These are phyloP conservation scores for Fusarium cyanostomum DNA, from an alignment of 2,329 filamentous ascomycete species.

Conservation along the genomic window DNA sequence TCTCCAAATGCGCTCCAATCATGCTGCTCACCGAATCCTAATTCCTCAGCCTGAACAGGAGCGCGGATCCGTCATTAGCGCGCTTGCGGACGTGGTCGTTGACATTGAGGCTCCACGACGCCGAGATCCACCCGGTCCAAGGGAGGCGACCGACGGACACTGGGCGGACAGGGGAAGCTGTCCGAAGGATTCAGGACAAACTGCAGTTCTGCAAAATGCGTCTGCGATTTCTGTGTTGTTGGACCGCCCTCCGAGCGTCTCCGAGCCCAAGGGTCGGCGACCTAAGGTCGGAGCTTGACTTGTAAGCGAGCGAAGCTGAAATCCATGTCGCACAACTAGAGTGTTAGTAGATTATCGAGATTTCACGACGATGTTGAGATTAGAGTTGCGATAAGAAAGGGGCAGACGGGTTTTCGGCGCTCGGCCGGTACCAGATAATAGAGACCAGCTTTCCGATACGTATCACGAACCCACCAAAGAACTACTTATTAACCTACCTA, in stretches of 20 bases:
- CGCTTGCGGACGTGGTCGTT: constrained; percentile 24
- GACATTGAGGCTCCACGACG: constrained; percentile 33
- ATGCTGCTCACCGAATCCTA: constrained; percentile 14
- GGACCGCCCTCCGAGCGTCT: background rate
- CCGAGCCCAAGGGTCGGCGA: constrained; percentile 8
- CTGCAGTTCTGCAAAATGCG: background rate
- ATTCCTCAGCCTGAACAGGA: constrained; percentile 23
- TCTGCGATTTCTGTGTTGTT: background rate
- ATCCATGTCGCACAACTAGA: background rate
- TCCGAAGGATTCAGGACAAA: constrained; percentile 6
- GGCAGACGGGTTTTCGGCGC: background rate
- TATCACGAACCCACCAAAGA: background rate
- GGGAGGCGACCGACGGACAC: constrained; percentile 31
- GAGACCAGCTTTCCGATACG: background rate
- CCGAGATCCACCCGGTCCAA: constrained; percentile 43
- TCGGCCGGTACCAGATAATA: background rate
- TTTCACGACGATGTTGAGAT: constrained; percentile 2
- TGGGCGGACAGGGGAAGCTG: constrained; percentile 9
- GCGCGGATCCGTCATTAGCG: constrained; percentile 41
- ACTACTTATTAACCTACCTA: background rate
- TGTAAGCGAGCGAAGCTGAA: constrained; percentile 8
- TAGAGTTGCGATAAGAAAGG: background rate
- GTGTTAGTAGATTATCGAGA: background rate
- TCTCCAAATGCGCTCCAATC: constrained; percentile 31
- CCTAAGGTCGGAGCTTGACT: constrained; percentile 11